Conservation (phyloP, 257 asterid species). For the Galeopsis tetrahit region DNA sequence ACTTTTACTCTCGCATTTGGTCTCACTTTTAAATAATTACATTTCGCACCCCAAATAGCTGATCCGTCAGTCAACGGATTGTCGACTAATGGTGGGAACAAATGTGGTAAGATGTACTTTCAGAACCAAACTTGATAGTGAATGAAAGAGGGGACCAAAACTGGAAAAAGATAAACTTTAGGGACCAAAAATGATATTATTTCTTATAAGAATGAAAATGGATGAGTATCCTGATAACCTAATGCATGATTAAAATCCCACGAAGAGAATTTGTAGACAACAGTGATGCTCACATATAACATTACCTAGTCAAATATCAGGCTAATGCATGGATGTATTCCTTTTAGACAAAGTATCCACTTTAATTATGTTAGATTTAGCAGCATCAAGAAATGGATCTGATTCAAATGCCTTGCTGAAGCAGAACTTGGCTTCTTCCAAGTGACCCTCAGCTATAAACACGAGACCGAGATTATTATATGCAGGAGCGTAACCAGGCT, state of each 20-base stretch:
- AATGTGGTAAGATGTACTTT: no score
- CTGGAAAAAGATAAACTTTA: no score
- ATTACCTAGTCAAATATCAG: conserved; percentile 28
- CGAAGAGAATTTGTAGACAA: background rate
- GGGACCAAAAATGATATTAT: no score
- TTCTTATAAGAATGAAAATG: background rate
- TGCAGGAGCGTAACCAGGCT: conserved; percentile 98
- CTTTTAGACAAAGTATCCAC: conserved; percentile 53
- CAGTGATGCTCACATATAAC: conserved; percentile 12
- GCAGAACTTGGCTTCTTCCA: conserved; percentile 83
- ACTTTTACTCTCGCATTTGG: no score
- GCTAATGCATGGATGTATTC: conserved; percentile 39
- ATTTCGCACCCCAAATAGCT: no score
- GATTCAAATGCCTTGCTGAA: conserved; percentile 80
- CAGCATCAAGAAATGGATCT: conserved; percentile 91
- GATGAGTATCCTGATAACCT: background rate
- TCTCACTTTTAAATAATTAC: no score
- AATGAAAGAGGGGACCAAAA: no score
- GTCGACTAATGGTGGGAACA: no score
- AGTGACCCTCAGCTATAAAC: conserved; percentile 82
- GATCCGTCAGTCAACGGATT: no score
- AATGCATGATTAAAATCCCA: conserved; percentile 10
- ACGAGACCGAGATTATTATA: conserved; percentile 97
- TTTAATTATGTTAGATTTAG: conserved; percentile 82
- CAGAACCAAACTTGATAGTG: no score